Evolutionary conservation across 2,329 filamentous ascomycete species (phyloP), one percentile per base, ranked within the genome.

Genomic region (Sporothrix sp.): DNA sequence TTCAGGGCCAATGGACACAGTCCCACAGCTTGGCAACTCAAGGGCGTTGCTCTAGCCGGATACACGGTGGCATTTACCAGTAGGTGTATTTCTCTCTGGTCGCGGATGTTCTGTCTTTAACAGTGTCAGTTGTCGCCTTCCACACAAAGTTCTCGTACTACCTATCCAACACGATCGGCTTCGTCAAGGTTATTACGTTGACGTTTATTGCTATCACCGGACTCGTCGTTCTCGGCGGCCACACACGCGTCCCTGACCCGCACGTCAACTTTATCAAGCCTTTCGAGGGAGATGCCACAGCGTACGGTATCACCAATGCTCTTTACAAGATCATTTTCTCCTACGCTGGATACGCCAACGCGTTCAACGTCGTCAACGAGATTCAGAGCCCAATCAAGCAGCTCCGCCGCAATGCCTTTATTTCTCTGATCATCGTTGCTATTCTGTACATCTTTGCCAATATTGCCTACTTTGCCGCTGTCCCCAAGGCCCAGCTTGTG

Each of bases 11-110:
- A 68, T 1, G 75, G 71, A 0, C 61, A 67, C 0, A 64, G 62
- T 0, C 74, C 78, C 0, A 73, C 73, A 0, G 65, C 69, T n/a
- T 86, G 82, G 83, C 69, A 85, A 58, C 61, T 76, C 48, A 85
- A 85, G 59, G 83, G 81, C 1, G 75, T 85, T 3, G 82, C 82
- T 0, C 65, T 85, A 21, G 81, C 77, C 1, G 75, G 72, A 0
- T 85, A 84, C 58, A 81, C 76, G 0, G 58, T 81, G 0, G 79
- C 80, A 3, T 68, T 75, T 1, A 54, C 82, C 1, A 68, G 78
- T 78, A 58, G 55, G 6, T 28, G 6, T 67, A 8, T 7, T 5
- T 13, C n/a, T n/a, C n/a, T n/a, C n/a, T n/a, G n/a, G n/a, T n/a
- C n/a, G n/a, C n/a, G n/a, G n/a, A n/a, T n/a, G n/a, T n/a, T n/a